phyloP scores from a whole-genome alignment of 2,329 filamentous ascomycete genomes.

The Remersonia thermophila region DNA sequence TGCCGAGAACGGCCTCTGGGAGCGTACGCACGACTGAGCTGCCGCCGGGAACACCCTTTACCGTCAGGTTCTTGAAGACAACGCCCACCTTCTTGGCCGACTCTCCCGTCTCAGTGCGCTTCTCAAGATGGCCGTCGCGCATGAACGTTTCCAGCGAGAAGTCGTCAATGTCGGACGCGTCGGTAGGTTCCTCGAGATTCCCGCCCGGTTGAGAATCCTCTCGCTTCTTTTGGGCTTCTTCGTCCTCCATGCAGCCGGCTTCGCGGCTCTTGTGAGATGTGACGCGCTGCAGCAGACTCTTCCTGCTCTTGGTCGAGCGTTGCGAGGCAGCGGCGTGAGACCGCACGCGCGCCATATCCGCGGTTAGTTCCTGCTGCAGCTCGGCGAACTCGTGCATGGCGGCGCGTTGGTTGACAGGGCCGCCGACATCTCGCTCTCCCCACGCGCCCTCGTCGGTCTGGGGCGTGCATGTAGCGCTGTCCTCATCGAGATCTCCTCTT shows the following conservation, averaged over 20 bases:
- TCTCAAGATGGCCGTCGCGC: slow-evolving; percentile 64
- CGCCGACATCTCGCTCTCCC: slow-evolving; percentile 17
- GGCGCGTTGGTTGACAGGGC: slow-evolving; percentile 13
- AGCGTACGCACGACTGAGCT: slow-evolving; percentile 46
- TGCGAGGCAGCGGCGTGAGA: slow-evolving; percentile 11
- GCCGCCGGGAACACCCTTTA: slow-evolving; percentile 56
- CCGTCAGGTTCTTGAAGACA: slow-evolving; percentile 62
- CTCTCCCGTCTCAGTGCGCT: slow-evolving; percentile 47
- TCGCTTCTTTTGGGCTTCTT: slow-evolving; percentile 20
- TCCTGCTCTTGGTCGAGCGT: slow-evolving; percentile 5
- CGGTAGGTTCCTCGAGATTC: slow-evolving; percentile 20
- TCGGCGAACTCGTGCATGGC: slow-evolving; percentile 18
- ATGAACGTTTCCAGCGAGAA: slow-evolving; percentile 62
- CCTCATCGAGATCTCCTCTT: slow-evolving; percentile 2
- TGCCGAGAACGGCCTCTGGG: slow-evolving; percentile 61
- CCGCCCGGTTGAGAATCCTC: slow-evolving; percentile 20
- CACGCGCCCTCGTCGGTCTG: slow-evolving; percentile 11
- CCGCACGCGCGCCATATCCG: slow-evolving; percentile 5
- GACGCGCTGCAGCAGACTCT: slow-evolving; percentile 12
- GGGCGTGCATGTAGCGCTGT: slow-evolving; percentile 6
- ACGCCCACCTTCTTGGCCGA: slow-evolving; percentile 70
- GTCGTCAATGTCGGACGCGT: slow-evolving; percentile 38
- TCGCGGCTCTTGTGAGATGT: slow-evolving; percentile 10
- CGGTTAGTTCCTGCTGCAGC: slow-evolving; percentile 12
- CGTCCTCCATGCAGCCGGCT: no score